Base-by-base conservation (phyloP, 768 basidiomycete species). In the Rhizopogon vinicolor region DNA sequence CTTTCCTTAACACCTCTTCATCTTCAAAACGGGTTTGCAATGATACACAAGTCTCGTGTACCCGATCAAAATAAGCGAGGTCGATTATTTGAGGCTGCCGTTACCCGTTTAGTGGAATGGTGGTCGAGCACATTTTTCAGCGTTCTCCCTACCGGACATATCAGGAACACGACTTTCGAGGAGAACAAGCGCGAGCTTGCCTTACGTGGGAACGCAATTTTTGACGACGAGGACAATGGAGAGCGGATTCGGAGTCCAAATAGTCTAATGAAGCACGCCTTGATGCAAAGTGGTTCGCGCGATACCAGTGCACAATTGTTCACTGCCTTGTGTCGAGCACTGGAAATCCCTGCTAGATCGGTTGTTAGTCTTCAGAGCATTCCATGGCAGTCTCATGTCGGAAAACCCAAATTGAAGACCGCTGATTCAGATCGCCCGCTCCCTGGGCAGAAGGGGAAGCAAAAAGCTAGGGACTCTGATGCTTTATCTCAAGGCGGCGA, bases 301-400 rank as follows among this genome's bases (percentile, higher is more conserved):
- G 97, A 99, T 67, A 82, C 83, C 40, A 89, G 89, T 55, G 89
- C 93, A 1, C 93, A 96, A 62, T 78, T 98, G 3, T 98, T 98
- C 67, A 95, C 93, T 5, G 85, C 91, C 1, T 75, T 97, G 0
- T 92, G 93, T 68, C 80, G 97, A 19, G 91, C 85, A 6, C 77
- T 98, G 6, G 88, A 86, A 10, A 84, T 98, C 18, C 94, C 94
- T 0, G 83, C 93, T 6, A 77, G 97, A 45, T 75, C 98, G 51
- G 89, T 98, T 9, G 87, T 87, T 60, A 96, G 92, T 64, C 71
- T 99, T 43, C 96, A 98, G 70, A 86, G 91, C 52, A 85, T 98
- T 9, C 92, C 93, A 9, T 98, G 94, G 94, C 82, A 93, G 67
- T 82, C 83, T 18, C 72, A 75, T 31, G 75, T 82, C 14, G 84